Percentiles rank a stretch among this genome's conserved stretches.
These are phyloP conservation scores for Sclerospora graminicola DNA, from an alignment of 352 stramenopile genomes.

Conservation along the genomic window DNA sequence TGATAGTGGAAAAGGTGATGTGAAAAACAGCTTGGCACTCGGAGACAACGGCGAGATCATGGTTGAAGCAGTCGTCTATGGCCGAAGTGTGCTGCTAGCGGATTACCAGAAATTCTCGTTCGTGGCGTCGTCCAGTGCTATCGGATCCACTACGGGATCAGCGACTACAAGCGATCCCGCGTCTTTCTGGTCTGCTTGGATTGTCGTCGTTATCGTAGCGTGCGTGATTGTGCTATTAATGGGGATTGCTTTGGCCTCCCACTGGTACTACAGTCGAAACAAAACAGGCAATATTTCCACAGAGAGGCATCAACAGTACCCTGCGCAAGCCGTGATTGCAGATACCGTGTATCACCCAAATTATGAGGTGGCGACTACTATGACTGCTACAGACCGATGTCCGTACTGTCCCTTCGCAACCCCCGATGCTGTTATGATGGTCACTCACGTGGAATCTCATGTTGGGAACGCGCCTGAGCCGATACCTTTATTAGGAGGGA, in stretches of 20 bases:
- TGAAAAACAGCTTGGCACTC: conserved; percentile 12
- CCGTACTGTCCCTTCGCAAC: conserved; percentile 52
- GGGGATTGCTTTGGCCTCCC: conserved; percentile 24
- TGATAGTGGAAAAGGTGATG: conserved; percentile 10
- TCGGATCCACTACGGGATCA: conserved; percentile 37
- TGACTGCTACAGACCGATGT: conserved; percentile 24
- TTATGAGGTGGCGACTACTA: conserved; percentile 8
- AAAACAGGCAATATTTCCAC: conserved; percentile 5
- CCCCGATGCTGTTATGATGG: conserved; percentile 41
- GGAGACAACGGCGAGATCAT: conserved; percentile 48
- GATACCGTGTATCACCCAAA: conserved; percentile 6
- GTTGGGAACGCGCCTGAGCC: conserved; percentile 1
- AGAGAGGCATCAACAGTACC: conserved; percentile 7
- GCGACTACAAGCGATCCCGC: conserved; percentile 8
- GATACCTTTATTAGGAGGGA: conserved; percentile 18
- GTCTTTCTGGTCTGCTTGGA: conserved; percentile 54
- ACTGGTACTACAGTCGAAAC: conserved; percentile 21
- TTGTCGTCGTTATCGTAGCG: conserved; percentile 30
- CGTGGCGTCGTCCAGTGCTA: conserved; percentile 68
- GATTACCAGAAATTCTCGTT: conserved; percentile 63
- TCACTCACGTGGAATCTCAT: conserved; percentile 51
- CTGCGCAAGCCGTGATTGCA: conserved; percentile 5
- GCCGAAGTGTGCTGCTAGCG: conserved; percentile 44
- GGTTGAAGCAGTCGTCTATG: conserved; percentile 62
- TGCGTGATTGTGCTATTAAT: conserved; percentile 44